phyloP scores from a whole-genome alignment of 306 rosid species.

The Fragaria ananassa region DNA sequence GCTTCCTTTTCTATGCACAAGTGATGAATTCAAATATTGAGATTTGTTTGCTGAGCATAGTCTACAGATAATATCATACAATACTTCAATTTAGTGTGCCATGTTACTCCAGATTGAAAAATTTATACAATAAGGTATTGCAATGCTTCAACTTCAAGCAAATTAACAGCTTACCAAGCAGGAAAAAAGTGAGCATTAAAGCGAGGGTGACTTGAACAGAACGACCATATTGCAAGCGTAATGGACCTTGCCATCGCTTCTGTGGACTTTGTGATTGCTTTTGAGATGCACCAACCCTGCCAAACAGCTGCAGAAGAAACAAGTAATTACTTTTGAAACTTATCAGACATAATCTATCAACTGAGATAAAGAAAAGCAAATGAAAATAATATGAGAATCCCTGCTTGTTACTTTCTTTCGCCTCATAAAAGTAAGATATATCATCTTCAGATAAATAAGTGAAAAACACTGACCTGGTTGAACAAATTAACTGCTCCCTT shows the following conservation, averaged over 20 bases:
- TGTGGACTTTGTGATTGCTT: slow-evolving; percentile 55
- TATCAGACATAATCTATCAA: slow-evolving; percentile 5
- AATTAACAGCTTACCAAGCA: slow-evolving; percentile 63
- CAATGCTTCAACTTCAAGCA: slow-evolving; percentile 21
- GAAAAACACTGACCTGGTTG: slow-evolving; percentile 59
- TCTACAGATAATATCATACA: neutral
- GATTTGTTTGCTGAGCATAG: neutral
- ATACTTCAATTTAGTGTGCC: neutral
- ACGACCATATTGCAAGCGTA: slow-evolving; percentile 47
- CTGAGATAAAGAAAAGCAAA: neutral
- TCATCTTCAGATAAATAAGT: slow-evolving; percentile 2
- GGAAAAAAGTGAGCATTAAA: slow-evolving; percentile 71
- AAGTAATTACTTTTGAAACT: neutral
- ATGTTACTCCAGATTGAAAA: neutral
- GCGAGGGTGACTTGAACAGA: slow-evolving; percentile 70
- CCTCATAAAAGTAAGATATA: neutral
- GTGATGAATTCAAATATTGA: neutral
- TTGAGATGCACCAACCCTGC: slow-evolving; percentile 44
- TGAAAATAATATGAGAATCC: neutral
- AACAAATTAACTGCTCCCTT: slow-evolving; percentile 45
- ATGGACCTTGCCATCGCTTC: slow-evolving; percentile 54
- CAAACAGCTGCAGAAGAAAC: slow-evolving; percentile 43
- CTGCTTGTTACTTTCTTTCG: neutral
- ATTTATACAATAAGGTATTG: neutral
- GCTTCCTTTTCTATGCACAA: neutral